phyloP scores from a whole-genome alignment of 352 stramenopile species.

The Nothophytophthora sp. region DNA sequence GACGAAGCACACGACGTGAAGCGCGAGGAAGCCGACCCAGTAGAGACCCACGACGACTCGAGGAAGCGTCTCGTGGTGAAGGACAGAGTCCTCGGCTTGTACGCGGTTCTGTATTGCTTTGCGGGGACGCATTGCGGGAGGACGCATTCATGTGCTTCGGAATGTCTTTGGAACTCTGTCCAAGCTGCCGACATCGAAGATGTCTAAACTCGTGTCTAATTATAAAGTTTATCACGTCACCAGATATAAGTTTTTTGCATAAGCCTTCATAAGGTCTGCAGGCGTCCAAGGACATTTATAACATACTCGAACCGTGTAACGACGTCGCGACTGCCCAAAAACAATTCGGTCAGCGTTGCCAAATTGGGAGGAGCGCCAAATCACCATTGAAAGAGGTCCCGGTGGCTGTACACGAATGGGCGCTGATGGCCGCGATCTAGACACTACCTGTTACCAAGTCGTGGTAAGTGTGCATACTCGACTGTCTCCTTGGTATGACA shows the following conservation, averaged over 20 bases:
- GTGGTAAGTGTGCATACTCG: neutral
- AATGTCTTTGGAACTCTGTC: too few relatives aligned
- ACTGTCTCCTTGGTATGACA: too few relatives aligned
- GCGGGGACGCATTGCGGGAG: too few relatives aligned
- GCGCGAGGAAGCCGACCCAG: slow-evolving; percentile 11
- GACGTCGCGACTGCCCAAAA: neutral
- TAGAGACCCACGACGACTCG: slow-evolving; percentile 6
- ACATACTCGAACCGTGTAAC: neutral
- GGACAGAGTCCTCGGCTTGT: neutral
- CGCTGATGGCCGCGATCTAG: too few relatives aligned
- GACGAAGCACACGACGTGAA: slow-evolving; percentile 5
- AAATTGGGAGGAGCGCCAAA: neutral
- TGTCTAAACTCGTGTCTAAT: too few relatives aligned
- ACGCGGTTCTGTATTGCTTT: too few relatives aligned
- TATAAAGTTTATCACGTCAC: too few relatives aligned
- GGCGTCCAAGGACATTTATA: neutral
- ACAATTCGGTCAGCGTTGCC: too few relatives aligned
- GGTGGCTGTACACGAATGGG: neutral
- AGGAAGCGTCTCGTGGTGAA: slow-evolving; percentile 7
- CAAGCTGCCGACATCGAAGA: too few relatives aligned
- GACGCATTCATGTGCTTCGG: too few relatives aligned
- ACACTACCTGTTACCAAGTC: neutral
- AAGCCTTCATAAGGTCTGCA: too few relatives aligned
- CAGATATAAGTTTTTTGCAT: too few relatives aligned
- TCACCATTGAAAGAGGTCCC: neutral